Evolutionary conservation across 1,284 basidiomycete species (phyloP).

Genomic region (Naganishia sp.): DNA sequence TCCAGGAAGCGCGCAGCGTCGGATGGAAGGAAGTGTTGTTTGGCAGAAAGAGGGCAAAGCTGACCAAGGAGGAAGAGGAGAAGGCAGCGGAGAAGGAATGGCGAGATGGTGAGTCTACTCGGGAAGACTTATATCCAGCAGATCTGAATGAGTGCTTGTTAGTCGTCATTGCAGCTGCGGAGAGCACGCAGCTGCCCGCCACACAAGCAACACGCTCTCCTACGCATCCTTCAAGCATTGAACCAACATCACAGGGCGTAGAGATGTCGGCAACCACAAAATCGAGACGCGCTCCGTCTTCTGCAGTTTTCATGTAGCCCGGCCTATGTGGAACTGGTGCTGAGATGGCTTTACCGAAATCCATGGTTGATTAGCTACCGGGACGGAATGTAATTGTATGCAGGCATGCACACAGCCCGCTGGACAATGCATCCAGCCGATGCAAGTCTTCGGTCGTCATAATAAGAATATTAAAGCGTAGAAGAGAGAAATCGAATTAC

Average conservation of each 20-base stretch:
- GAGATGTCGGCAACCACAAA: not conserved
- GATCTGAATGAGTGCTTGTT: not conserved
- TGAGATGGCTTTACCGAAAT: too few relatives aligned
- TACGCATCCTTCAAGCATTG: constrained; percentile 4
- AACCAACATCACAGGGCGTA: constrained; percentile 11
- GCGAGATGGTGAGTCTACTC: constrained; percentile 37
- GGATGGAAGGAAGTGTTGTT: constrained; percentile 49
- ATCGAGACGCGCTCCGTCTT: constrained; percentile 20
- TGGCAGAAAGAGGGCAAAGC: constrained; percentile 39
- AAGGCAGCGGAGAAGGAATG: constrained; percentile 38
- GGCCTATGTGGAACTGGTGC: not conserved
- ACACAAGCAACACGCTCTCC: not conserved
- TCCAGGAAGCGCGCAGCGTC: constrained; percentile 42
- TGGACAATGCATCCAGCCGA: not conserved
- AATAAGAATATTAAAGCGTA: not conserved
- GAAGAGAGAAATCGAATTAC: constrained; percentile 22
- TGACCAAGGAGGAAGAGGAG: constrained; percentile 35
- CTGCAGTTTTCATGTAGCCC: constrained; percentile 28
- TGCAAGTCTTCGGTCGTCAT: not conserved
- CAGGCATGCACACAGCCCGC: not conserved
- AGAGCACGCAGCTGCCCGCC: not conserved
- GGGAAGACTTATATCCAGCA: not conserved
- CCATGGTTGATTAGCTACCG: too few relatives aligned
- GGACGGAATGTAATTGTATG: too few relatives aligned
- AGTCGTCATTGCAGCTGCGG: constrained; percentile 21